phyloP scores from a whole-genome alignment of 2,329 filamentous ascomycete genomes.

The Botryotinia convoluta region DNA sequence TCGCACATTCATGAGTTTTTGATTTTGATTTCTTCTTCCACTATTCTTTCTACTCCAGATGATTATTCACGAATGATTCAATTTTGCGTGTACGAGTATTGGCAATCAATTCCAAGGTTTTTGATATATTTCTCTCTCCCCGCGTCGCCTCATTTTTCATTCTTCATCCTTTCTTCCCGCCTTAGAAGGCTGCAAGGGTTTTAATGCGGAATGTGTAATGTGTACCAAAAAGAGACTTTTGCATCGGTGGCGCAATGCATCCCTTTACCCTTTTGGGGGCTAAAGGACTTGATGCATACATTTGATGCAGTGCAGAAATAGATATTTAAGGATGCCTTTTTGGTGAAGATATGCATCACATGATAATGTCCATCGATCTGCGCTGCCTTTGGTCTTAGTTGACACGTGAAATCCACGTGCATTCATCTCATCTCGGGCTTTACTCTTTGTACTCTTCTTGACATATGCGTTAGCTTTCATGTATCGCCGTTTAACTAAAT shows the following conservation, averaged over 20 bases:
- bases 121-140: neutral
- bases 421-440: neutral
- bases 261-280: neutral
- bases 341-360: neutral
- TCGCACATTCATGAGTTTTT: neutral
- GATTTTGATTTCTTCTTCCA: neutral
- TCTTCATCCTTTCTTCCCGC: neutral
- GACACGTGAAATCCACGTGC: constrained; percentile 17
- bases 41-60: too few relatives aligned
- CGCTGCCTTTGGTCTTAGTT: neutral
- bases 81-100: neutral
- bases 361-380: constrained; percentile 1
- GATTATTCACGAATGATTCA: neutral
- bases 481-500: neutral
- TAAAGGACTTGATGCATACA: neutral
- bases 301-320: neutral
- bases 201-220: neutral
- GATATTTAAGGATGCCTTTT: neutral
- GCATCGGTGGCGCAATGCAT: constrained; percentile 2
- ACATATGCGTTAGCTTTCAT: neutral
- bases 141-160: constrained; percentile 6
- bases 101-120: neutral
- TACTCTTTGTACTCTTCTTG: neutral
- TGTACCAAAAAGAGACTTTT: neutral
- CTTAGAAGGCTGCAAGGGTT: constrained; percentile 16